Conservation (phyloP, 2,329 filamentous ascomycete genomes). For the Colletotrichum neosansevieriae region DNA sequence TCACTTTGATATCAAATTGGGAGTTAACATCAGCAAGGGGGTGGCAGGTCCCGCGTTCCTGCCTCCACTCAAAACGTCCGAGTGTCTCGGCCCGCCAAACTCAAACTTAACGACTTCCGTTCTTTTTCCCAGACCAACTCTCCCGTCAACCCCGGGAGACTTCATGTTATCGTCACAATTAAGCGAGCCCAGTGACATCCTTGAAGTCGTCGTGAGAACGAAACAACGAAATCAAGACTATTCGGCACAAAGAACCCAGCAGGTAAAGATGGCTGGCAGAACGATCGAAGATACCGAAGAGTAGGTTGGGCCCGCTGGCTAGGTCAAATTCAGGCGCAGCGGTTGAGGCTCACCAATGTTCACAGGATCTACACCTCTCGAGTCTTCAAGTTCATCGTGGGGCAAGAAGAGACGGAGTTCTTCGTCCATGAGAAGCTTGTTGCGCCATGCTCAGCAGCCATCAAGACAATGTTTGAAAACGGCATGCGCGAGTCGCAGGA, state of each 20-base stretch:
- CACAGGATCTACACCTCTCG: conserved; percentile 7
- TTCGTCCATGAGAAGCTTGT: conserved; percentile 18
- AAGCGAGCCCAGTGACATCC: too few relatives aligned
- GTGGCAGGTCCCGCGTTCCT: too few relatives aligned
- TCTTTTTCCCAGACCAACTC: neutral
- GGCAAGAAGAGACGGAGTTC: neutral
- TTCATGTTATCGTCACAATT: too few relatives aligned
- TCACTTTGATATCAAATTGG: too few relatives aligned
- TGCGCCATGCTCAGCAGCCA: neutral
- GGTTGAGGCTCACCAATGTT: too few relatives aligned
- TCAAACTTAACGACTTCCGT: neutral
- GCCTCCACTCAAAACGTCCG: neutral
- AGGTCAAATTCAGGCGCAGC: neutral
- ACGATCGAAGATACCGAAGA: neutral
- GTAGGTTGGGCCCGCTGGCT: neutral
- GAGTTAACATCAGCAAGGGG: too few relatives aligned
- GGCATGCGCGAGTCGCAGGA: conserved; percentile 2
- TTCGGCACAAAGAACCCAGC: neutral
- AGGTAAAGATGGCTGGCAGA: neutral
- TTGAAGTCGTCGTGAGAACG: too few relatives aligned
- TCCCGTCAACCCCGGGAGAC: too few relatives aligned
- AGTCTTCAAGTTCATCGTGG: neutral
- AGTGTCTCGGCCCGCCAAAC: neutral
- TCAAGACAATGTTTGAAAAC: neutral
- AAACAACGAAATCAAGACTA: too few relatives aligned